A percentile compares a stretch with the other conserved stretches of the same genome.
These are phyloP conservation scores for Pythium monospermum DNA, from an alignment of 352 stramenopile genomes.

Conservation along the genomic window DNA sequence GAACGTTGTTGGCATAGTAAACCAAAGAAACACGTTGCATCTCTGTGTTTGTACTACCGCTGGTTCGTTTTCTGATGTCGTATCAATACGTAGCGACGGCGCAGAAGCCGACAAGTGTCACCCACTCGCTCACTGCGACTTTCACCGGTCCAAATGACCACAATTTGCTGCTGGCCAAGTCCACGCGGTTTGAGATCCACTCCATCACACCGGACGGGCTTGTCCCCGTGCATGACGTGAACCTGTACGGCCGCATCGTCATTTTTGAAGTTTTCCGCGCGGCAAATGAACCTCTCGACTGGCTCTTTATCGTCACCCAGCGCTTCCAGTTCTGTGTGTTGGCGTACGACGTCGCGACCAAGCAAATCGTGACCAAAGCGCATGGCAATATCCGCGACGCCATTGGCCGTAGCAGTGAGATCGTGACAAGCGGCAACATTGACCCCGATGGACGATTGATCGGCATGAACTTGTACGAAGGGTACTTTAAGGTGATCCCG, in stretches of 20 bases:
- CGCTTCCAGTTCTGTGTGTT: slow-evolving; percentile 89
- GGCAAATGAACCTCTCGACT: slow-evolving; percentile 69
- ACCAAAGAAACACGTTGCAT: background rate
- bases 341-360: slow-evolving; percentile 62
- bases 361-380: slow-evolving; percentile 79
- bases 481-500: slow-evolving; percentile 88
- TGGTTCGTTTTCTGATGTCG: slow-evolving; percentile 33
- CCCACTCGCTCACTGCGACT: slow-evolving; percentile 86
- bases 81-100: slow-evolving; percentile 93
- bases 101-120: slow-evolving; percentile 91
- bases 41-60: background rate
- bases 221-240: slow-evolving; percentile 79
- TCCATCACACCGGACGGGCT: slow-evolving; percentile 83
- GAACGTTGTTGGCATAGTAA: slow-evolving; percentile 1
- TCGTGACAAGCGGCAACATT: slow-evolving; percentile 86
- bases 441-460: slow-evolving; percentile 82
- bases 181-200: slow-evolving; percentile 87
- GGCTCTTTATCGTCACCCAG: slow-evolving; percentile 87
- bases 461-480: slow-evolving; percentile 90
- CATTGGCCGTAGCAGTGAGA: slow-evolving; percentile 85
- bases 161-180: slow-evolving; percentile 90
- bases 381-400: slow-evolving; percentile 84
- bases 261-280: slow-evolving; percentile 85
- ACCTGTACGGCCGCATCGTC: slow-evolving; percentile 83
- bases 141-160: slow-evolving; percentile 86